Evolutionary conservation across 495 filamentous ascomycete genomes (phyloP).

Genomic region (Neurospora sp.): DNA sequence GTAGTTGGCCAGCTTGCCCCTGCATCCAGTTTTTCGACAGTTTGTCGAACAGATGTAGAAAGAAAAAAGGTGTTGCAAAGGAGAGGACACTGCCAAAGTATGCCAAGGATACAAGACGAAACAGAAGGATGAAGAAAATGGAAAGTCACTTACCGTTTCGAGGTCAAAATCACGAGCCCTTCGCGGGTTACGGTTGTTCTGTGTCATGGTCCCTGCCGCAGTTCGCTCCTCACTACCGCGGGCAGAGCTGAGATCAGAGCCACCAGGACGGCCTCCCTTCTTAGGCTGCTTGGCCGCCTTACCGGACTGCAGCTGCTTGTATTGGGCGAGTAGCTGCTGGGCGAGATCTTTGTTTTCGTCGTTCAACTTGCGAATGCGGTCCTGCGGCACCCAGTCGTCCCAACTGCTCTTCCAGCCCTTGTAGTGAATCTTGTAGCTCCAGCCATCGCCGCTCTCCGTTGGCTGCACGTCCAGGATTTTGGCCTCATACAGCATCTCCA

Average conservation of each 20-base stretch:
- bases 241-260: slow-evolving; percentile 67
- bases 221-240: slow-evolving; percentile 81
- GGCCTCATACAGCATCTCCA: slow-evolving; percentile 92
- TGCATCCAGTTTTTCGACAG: background rate
- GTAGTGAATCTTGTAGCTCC: slow-evolving; percentile 89
- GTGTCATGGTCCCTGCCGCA: slow-evolving; percentile 43
- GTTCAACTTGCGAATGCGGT: slow-evolving; percentile 86
- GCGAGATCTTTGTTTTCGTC: slow-evolving; percentile 89
- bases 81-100: background rate
- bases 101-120: background rate
- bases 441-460: slow-evolving; percentile 58
- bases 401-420: slow-evolving; percentile 99
- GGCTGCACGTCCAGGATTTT: slow-evolving; percentile 76
- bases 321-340: slow-evolving; percentile 49
- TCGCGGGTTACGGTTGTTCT: slow-evolving; percentile 58
- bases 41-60: background rate
- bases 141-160: slow-evolving; percentile 58
- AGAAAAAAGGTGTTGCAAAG: background rate
- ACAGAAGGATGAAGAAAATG: slow-evolving; percentile 8
- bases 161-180: slow-evolving; percentile 66
- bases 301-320: slow-evolving; percentile 33
- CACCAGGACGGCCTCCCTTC: slow-evolving; percentile 52
- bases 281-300: slow-evolving; percentile 34
- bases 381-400: slow-evolving; percentile 97
- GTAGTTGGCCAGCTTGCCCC: background rate